Conservation (phyloP, 768 basidiomycete species). For the Russula dissimulans region DNA sequence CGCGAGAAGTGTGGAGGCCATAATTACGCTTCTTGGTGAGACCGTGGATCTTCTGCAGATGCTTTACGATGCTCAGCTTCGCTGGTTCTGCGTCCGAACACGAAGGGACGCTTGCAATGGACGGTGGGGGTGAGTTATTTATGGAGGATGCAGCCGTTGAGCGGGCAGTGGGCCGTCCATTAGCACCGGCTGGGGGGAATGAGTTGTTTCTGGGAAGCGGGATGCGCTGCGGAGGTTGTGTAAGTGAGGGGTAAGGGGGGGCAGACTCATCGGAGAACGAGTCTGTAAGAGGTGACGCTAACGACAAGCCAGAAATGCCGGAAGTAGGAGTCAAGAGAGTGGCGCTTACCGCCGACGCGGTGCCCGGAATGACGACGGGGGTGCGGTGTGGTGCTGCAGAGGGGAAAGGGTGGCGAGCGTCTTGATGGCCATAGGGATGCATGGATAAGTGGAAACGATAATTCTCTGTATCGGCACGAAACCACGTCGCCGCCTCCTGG, state of each 20-base stretch:
- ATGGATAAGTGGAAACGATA: constrained; percentile 16
- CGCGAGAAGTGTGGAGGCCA: constrained; percentile 14
- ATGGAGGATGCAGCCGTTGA: not conserved
- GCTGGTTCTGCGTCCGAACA: not conserved
- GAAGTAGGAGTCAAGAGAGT: constrained; percentile 7
- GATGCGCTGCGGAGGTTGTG: constrained; percentile 6
- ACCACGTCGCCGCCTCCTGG: constrained; percentile 10
- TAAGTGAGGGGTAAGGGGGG: not conserved
- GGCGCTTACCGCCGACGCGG: constrained; percentile 9
- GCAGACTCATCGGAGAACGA: constrained; percentile 1
- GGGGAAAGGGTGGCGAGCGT: not conserved
- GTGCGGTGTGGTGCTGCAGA: not conserved
- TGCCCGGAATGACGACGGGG: not conserved
- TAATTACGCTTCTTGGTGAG: constrained; percentile 21
- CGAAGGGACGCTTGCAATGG: not conserved
- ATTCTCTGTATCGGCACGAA: constrained; percentile 5
- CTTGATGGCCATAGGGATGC: constrained; percentile 3
- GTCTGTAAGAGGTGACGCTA: constrained; percentile 9
- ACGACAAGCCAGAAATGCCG: constrained; percentile 12
- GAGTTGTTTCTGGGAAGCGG: constrained; percentile 16
- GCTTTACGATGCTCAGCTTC: constrained; percentile 17
- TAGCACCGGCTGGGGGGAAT: constrained; percentile 10
- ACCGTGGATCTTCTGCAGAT: constrained; percentile 19
- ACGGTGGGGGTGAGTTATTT: constrained; percentile 7
- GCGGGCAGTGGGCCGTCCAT: constrained; percentile 1